Base-by-base conservation (phyloP, 345 rosid species). In the Nasturtium officinale region DNA sequence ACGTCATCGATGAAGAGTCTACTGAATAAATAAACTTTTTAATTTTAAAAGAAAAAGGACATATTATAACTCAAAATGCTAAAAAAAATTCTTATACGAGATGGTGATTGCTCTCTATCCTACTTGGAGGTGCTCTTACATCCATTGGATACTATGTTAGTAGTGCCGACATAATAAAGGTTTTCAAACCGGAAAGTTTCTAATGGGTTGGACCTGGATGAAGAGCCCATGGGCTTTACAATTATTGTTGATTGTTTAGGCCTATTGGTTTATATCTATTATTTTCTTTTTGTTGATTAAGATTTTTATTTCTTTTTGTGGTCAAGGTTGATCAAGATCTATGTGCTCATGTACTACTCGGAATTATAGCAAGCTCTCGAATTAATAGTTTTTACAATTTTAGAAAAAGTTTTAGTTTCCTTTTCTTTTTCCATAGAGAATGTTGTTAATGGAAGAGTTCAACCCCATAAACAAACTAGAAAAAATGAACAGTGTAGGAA, bases 211-310 rank as follows among this genome's bases (percentile, higher is more conserved):
- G 33, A 70, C 9, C 7, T 35, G 26, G 8, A 33, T 9, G 40
- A 13, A 56, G n/a, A 59, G 50, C 26, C 57, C 74, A 59, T 23
- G 64, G 64, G 55, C 30, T 42, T 29, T 55, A 42, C n/a, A 46
- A 23, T 25, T 59, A 5, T 54, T 43, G 18, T 43, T n/a, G 47
- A 21, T 59, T 5, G 33, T 17, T 58, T 58, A 9, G 46, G 56
- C 40, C 40, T 55, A 48, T 37, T 23, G 52, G 5, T 26, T 8
- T 38, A 18, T 65, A 7, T 46, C 30, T 38, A 26, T 10, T 9
- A 8, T 25, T 37, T 11, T 9, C 5, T 37, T 2, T 37, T 37
- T 37, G 12, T 35, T 2, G 38, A 35, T 9, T 35, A 35, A 9
- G 12, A 9, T 9, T 35, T 9, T 10, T 37, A 23, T 23, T 23